phyloP scores from a whole-genome alignment of 1,284 basidiomycete species.

The Trametes versicolor region DNA sequence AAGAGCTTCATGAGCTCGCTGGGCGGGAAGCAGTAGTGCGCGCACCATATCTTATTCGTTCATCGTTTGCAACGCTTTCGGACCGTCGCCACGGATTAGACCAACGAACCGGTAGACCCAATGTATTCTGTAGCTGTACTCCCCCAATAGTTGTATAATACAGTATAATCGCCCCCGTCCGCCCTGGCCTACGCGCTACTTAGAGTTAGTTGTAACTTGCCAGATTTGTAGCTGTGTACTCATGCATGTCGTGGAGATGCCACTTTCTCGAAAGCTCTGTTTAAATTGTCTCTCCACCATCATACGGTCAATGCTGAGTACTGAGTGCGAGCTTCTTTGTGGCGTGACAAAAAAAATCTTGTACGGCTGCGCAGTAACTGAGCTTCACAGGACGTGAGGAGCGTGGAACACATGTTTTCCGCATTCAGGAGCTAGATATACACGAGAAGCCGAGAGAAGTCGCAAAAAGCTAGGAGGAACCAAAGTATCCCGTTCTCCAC shows the following conservation, averaged over 20 bases:
- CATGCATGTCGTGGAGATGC: neutral
- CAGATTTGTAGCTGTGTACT: neutral
- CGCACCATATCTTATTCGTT: conserved; percentile 32
- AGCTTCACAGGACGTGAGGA: too few species aligned
- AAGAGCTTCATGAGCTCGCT: conserved; percentile 87
- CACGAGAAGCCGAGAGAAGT: too few species aligned
- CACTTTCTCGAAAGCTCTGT: neutral
- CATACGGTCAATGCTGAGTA: too few species aligned
- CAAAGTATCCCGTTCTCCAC: too few species aligned
- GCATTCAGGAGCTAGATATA: too few species aligned
- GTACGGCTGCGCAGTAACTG: too few species aligned
- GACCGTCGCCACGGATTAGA: conserved; percentile 32
- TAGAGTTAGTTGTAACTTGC: neutral
- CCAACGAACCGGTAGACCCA: conserved; percentile 32
- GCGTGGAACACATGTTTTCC: too few species aligned
- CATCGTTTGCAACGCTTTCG: conserved; percentile 35
- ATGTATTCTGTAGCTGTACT: conserved; percentile 37
- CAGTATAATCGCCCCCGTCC: conserved; percentile 28
- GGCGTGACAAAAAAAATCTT: too few species aligned
- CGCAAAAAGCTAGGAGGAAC: too few species aligned
- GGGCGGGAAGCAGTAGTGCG: conserved; percentile 40
- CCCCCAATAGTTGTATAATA: conserved; percentile 36
- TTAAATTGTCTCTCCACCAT: neutral
- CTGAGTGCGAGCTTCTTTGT: too few species aligned
- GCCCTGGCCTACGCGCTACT: neutral